phyloP scores from a whole-genome alignment of 768 basidiomycete species.

The Lactarius hengduanensis region DNA sequence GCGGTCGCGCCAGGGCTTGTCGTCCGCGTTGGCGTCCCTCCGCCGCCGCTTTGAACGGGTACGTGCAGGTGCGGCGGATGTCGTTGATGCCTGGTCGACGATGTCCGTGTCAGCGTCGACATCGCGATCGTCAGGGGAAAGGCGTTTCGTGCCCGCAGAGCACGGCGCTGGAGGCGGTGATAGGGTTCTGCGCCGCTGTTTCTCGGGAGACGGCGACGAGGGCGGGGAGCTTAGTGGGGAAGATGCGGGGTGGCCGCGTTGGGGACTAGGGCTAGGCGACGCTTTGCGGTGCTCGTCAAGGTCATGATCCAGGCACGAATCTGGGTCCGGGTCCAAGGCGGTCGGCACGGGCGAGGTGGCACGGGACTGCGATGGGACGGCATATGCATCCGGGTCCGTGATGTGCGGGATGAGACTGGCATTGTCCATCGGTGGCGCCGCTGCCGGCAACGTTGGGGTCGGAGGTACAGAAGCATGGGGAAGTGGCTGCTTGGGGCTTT shows the following conservation, averaged over 20 bases:
- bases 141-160: conserved; percentile 2
- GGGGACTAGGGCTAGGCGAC: background rate
- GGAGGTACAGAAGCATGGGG: background rate
- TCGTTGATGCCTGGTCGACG: background rate
- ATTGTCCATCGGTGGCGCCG: background rate
- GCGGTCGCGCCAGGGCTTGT: conserved; percentile 13
- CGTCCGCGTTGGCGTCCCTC: conserved; percentile 7
- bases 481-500: background rate
- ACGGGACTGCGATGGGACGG: background rate
- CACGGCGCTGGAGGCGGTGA: background rate
- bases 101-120: background rate
- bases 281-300: background rate
- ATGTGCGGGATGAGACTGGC: background rate
- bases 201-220: conserved; percentile 15
- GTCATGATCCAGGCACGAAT: background rate
- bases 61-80: background rate
- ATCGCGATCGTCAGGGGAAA: background rate
- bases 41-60: conserved; percentile 18
- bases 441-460: no score
- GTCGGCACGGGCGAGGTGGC: conserved; percentile 20
- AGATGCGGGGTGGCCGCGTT: background rate
- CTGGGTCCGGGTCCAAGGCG: background rate
- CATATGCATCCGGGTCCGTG: background rate
- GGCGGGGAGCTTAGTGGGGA: conserved; percentile 28
- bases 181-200: background rate